Conservation (phyloP, 176 grass and related monocot genomes). For the Musa beccarii region DNA sequence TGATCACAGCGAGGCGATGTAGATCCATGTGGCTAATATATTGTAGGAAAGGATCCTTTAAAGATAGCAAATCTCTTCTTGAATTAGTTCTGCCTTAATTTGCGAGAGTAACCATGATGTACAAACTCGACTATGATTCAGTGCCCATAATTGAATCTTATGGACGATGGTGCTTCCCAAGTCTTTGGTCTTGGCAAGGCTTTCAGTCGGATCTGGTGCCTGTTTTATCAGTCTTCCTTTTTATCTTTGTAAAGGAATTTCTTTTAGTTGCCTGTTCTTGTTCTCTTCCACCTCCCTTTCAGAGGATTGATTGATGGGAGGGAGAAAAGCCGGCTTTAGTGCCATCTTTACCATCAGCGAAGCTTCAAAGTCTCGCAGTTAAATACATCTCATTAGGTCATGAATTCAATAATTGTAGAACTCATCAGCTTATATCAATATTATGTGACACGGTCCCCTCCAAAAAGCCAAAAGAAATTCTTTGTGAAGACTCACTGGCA, state of each 20-base stretch:
- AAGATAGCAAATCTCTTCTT: too few species aligned
- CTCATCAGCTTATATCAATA: not conserved
- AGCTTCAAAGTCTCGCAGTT: not conserved
- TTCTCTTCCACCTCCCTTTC: not conserved
- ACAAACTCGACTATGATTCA: too few species aligned
- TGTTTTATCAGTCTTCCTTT: not conserved
- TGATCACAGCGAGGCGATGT: too few species aligned
- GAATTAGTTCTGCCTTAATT: too few species aligned
- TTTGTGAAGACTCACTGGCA: not conserved
- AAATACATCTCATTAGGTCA: too few species aligned
- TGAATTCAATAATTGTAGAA: too few species aligned
- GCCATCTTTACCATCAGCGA: too few species aligned
- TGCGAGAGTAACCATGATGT: too few species aligned
- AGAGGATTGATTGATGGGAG: not conserved
- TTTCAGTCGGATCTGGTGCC: not conserved
- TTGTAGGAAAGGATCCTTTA: too few species aligned
- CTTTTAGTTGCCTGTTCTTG: not conserved
- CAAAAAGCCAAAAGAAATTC: not conserved
- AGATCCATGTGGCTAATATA: too few species aligned
- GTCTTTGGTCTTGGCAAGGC: not conserved
- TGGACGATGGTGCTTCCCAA: too few species aligned
- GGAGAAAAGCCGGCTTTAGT: not conserved
- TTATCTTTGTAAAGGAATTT: not conserved
- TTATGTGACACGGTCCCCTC: not conserved
- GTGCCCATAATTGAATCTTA: too few species aligned